Conservation (phyloP, 345 rosid species). For the Citrus australasica region DNA sequence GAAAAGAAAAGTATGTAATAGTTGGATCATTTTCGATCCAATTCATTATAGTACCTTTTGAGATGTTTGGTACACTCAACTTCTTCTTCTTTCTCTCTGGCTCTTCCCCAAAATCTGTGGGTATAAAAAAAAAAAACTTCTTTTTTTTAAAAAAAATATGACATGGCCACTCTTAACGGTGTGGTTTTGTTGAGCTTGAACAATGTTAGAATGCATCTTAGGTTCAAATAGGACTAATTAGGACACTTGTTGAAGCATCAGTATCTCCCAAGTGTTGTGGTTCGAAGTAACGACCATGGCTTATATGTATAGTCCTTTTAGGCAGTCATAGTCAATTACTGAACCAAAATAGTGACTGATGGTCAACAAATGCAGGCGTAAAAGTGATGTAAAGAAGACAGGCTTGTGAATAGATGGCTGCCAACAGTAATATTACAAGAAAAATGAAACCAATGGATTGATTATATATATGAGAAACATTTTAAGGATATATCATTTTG, state of each 20-base stretch:
- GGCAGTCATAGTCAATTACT: neutral
- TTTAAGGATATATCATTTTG: neutral
- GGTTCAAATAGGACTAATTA: neutral
- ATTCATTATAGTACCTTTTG: neutral
- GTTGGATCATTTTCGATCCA: neutral
- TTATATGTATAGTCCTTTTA: neutral
- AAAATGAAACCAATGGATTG: neutral
- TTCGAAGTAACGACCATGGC: neutral
- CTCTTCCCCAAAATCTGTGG: too few relatives aligned
- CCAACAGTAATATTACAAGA: neutral
- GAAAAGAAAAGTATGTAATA: neutral
- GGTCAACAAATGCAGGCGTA: neutral
- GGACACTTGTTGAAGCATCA: neutral
- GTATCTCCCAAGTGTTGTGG: neutral
- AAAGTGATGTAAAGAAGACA: neutral
- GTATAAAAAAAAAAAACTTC: too few relatives aligned
- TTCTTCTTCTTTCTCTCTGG: too few relatives aligned
- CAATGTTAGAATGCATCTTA: neutral
- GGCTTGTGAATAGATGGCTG: neutral
- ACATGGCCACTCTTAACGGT: neutral
- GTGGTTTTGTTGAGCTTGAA: neutral
- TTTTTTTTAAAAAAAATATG: too few relatives aligned
- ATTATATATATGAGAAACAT: neutral
- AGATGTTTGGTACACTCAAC: neutral
- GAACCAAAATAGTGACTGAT: neutral